phyloP scores from a whole-genome alignment of 164 flowering plant genomes.

The Vitis riparia region DNA sequence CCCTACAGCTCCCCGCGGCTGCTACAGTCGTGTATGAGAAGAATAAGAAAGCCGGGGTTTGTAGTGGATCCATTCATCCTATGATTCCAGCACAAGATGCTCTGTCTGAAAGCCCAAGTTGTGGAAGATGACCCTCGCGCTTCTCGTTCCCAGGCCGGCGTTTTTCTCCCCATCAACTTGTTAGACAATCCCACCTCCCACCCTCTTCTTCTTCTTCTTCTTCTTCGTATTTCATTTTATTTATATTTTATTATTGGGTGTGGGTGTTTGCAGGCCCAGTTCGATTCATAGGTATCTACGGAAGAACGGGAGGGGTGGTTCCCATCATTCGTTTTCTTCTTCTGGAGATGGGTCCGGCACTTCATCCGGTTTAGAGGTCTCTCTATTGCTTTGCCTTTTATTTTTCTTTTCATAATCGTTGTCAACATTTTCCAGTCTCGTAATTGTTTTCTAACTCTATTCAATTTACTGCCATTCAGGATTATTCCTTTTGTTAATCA shows the following conservation, averaged over 20 bases:
- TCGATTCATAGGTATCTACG: slow-evolving; percentile 19
- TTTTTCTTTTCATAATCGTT: no score
- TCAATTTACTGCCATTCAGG: background rate
- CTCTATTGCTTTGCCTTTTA: no score
- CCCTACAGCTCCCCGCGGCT: no score
- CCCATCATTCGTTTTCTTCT: background rate
- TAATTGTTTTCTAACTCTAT: no score
- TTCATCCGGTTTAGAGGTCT: slow-evolving; percentile 17
- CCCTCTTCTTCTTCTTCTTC: no score
- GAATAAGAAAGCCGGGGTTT: no score
- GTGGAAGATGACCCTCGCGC: slow-evolving; percentile 4
- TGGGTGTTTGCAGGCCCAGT: slow-evolving; percentile 12
- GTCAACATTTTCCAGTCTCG: no score
- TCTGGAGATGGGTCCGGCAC: slow-evolving; percentile 12
- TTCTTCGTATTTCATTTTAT: no score
- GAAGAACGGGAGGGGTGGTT: slow-evolving; percentile 2
- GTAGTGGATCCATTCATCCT: no score
- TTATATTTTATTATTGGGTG: no score
- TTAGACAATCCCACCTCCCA: background rate
- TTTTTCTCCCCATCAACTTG: slow-evolving; percentile 16
- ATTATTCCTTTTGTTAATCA: background rate
- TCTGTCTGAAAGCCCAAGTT: slow-evolving; percentile 18
- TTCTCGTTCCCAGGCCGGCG: background rate
- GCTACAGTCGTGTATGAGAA: no score
- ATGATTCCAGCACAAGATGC: slow-evolving; percentile 1